Percentiles rank a stretch among this genome's conserved stretches.
phyloP scores from a whole-genome alignment of 139 green algal genomes.

The Asterochloris erici region DNA sequence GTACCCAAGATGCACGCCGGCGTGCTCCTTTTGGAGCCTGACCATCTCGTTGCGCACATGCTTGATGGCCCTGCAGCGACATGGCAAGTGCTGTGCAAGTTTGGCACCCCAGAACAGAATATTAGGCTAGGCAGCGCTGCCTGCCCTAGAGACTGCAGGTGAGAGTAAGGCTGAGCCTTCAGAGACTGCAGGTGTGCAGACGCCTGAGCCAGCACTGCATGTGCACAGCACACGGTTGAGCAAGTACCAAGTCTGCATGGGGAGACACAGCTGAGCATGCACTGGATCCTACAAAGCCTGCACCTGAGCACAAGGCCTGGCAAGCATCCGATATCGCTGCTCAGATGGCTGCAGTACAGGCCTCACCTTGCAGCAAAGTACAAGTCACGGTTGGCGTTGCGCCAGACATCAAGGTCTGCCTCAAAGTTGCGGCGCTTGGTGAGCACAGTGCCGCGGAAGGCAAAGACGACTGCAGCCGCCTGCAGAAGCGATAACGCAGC shows the following conservation, averaged over 20 bases:
- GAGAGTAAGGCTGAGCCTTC: too few relatives aligned
- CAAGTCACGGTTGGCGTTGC: slow-evolving; percentile 18
- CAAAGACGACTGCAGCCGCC: slow-evolving; percentile 23
- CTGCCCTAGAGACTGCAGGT: too few relatives aligned
- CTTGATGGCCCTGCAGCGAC: not conserved
- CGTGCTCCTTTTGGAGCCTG: slow-evolving; percentile 5
- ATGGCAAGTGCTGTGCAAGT: too few relatives aligned
- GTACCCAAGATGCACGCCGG: slow-evolving; percentile 20
- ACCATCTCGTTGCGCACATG: slow-evolving; percentile 10
- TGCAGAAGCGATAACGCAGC: not conserved
- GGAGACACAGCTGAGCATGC: too few relatives aligned
- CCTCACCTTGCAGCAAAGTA: slow-evolving; percentile 3
- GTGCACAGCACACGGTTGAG: too few relatives aligned
- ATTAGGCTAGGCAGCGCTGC: too few relatives aligned
- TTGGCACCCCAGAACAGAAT: too few relatives aligned
- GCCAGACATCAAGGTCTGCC: slow-evolving; percentile 22
- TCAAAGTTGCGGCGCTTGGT: slow-evolving; percentile 22
- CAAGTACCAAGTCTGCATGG: too few relatives aligned
- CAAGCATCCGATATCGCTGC: not conserved
- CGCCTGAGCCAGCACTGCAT: too few relatives aligned
- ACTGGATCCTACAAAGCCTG: too few relatives aligned
- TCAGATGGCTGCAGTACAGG: not conserved
- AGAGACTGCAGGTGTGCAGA: too few relatives aligned
- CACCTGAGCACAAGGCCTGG: too few relatives aligned
- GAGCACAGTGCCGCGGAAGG: slow-evolving; percentile 19